These are phyloP conservation scores for Chalara sp. DNA, from an alignment of 2,329 filamentous ascomycete genomes.

Conservation along the genomic window DNA sequence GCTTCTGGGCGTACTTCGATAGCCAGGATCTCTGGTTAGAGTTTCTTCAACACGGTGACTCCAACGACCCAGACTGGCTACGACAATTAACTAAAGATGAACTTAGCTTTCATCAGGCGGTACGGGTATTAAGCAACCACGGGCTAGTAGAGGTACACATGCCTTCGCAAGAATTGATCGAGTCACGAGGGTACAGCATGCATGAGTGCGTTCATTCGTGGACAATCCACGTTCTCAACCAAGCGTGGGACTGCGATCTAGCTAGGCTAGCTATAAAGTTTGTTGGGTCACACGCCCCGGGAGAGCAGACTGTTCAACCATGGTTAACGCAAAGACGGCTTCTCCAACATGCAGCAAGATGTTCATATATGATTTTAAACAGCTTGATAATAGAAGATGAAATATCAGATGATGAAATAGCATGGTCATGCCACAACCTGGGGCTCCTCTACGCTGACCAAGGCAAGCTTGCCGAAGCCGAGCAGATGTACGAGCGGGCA, in stretches of 20 bases:
- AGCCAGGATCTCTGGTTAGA: background rate
- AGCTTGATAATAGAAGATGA: conserved; percentile 5
- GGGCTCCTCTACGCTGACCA: conserved; percentile 3
- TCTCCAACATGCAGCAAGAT: conserved; percentile 1
- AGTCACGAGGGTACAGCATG: conserved; percentile 5
- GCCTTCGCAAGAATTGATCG: conserved; percentile 10
- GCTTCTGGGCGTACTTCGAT: background rate
- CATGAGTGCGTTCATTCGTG: conserved; percentile 18
- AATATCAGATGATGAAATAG: conserved; percentile 3
- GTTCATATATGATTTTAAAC: background rate
- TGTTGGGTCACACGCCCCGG: conserved; percentile 7
- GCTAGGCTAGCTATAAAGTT: conserved; percentile 9
- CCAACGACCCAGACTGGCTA: background rate
- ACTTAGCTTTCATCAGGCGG: background rate
- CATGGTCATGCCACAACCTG: conserved; percentile 13
- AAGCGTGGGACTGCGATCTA: conserved; percentile 7
- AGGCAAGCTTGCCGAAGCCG: background rate
- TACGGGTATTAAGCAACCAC: background rate
- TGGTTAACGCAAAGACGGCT: conserved; percentile 1
- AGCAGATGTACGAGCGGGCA: background rate
- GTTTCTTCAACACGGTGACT: background rate
- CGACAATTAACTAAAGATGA: background rate
- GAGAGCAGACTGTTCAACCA: background rate
- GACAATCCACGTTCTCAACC: conserved; percentile 12
- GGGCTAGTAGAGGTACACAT: conserved; percentile 1